Evolutionary conservation across 495 filamentous ascomycete species (phyloP), one percentile per base, ranked within the genome.

Genomic region (Aspergillus cristatus): DNA sequence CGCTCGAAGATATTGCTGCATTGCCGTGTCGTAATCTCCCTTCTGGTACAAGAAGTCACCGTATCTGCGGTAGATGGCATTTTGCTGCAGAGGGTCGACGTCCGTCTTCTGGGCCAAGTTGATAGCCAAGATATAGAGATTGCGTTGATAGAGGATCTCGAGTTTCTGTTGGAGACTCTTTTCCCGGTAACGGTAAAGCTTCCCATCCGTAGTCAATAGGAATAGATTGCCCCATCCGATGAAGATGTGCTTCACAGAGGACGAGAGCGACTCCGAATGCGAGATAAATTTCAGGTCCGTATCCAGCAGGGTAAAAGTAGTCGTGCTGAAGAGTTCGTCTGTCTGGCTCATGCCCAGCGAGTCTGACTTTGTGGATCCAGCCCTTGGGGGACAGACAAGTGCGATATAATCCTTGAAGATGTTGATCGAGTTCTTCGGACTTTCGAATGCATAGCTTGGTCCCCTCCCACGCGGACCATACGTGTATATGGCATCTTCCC

Each of bases 31-130:
- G 53, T 88, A 97, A 52, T 94, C 87, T 2, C 81, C 83, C 49
- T 87, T 91, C 51, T 91, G 86, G 49, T 98, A 95, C n/a, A 96
- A 62, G 43, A 84, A 89, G 54, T 98, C 93, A 7, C 91, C 91
- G 58, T 94, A 97, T 60, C 80, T 90, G 38, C 93, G 78, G 47
- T 84, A 90, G 37, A 98, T 97, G 30, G 84, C 72, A 53, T 93
- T 94, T 32, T 91, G 85, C 54, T 94, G 86, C 14, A 78, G 57
- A 8, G 68, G 48, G 55, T 90, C 86, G 14, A 82, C 68, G 11
- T 86, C 84, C 28, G 76, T 78, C 55, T 93, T 95, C 50, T 94
- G 88, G 2, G 93, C 91, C 34, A 97, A 70, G 50, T 88, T 91
- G 47, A 96, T 94, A 3, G 91, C 90, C 37, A 91, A 65, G 14